Base-by-base conservation (phyloP, 768 basidiomycete genomes). In the Lactifluus hygrophoroides region DNA sequence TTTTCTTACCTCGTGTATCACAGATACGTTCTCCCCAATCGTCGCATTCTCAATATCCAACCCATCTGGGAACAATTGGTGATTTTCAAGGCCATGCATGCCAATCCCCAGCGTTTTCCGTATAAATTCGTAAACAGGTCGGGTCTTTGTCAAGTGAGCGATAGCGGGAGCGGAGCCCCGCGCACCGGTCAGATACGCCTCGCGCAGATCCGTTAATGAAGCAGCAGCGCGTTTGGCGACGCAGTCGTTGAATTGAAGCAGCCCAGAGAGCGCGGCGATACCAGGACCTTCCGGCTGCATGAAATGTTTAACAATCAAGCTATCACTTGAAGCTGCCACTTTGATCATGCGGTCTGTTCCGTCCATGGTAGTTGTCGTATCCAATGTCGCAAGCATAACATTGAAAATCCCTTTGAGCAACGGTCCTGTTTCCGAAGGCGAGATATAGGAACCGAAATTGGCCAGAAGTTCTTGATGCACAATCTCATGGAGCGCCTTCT, bases 51-150 rank as follows among this genome's bases (percentile, higher is more conserved):
- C 83, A 13, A 82, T 76, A 16, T 82, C 84, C 40, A 85, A 75
- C 9, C 88, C 86, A 53, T 79, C 78, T 58, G 73, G 79, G 65
- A 82, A 86, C 4, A 72, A 69, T 38, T 74, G 72, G 57, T 83
- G 75, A 67, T 93, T 93, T 64, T 88, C 86, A 8, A 77, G 73
- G n/a, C 90, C 90, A 64, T 90, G 83, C 87, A 90, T 92, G 62
- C 74, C 72, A 58, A 92, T 80, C 17, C 88, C 87, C 27, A 93
- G 72, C 7, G 76, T 79, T 17, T 78, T 61, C 42, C 91, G 77
- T 2, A 94, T 81, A 63, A 83, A 94, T 69, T 88, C 83, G 71
- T 94, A 94, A 25, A 93, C 69, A 5, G 81, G 73, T 14, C 80
- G 77, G 3, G 89, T 90, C 67, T 78, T 81, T 66, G 81, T 81